These are phyloP conservation scores for Cryptococcus sp. DNA, from an alignment of 1,284 basidiomycete genomes.

Conservation along the genomic window DNA sequence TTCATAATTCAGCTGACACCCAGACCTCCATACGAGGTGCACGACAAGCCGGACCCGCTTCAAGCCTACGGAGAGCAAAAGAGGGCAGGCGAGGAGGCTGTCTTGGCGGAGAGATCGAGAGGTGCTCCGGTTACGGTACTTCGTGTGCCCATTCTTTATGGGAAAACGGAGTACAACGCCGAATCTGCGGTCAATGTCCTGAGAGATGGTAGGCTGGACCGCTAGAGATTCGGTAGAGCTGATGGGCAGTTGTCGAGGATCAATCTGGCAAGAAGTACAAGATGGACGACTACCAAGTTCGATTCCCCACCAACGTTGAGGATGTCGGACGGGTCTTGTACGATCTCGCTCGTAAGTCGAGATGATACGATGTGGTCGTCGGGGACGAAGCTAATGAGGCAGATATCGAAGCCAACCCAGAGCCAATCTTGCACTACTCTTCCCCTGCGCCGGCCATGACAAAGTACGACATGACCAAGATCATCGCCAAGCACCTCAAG, in stretches of 20 bases:
- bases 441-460: constrained; percentile 47
- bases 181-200: constrained; percentile 51
- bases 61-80: constrained; percentile 50
- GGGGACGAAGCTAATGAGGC: not conserved
- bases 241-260: constrained; percentile 40
- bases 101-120: constrained; percentile 24
- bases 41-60: constrained; percentile 48
- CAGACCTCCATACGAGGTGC: constrained; percentile 49
- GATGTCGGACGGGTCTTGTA: constrained; percentile 49
- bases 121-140: constrained; percentile 40
- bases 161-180: constrained; percentile 44
- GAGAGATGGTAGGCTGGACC: constrained; percentile 44
- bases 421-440: constrained; percentile 48
- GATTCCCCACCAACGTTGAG: constrained; percentile 50
- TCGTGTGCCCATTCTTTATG: constrained; percentile 49
- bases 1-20: not conserved
- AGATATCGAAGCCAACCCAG: constrained; percentile 32
- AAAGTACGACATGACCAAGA: constrained; percentile 50
- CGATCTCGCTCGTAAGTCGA: constrained; percentile 40
- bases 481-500: constrained; percentile 39
- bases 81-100: constrained; percentile 39
- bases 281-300: constrained; percentile 47
- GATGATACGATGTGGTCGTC: not conserved
- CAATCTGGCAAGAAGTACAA: constrained; percentile 48
- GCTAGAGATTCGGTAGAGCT: not conserved